phyloP scores from a whole-genome alignment of 2,329 filamentous ascomycete species.

The Aspergillus awamori region DNA sequence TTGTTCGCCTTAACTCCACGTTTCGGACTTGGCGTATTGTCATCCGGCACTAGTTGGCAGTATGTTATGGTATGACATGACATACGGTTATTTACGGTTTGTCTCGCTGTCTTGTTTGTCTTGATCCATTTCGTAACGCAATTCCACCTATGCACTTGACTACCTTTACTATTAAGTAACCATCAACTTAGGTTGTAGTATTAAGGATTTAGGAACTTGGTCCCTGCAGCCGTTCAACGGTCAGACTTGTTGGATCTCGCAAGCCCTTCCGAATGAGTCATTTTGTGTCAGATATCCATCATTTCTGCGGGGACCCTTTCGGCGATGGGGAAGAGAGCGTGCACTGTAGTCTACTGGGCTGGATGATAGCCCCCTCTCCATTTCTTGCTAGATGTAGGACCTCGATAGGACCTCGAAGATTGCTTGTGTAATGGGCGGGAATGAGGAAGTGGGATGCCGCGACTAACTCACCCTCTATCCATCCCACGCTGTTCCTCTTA shows the following conservation, averaged over 20 bases:
- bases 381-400: no score
- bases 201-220: neutral
- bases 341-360: neutral
- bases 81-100: neutral
- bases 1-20: neutral
- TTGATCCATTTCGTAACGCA: neutral
- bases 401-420: no score
- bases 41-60: neutral
- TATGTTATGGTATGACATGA: neutral
- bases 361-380: no score
- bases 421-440: no score
- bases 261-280: neutral
- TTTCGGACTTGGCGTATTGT: neutral
- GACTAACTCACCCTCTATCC: no score
- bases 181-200: neutral
- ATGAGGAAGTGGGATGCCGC: no score
- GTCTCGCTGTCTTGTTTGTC: neutral
- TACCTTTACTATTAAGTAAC: no score
- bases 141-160: neutral
- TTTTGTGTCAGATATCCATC: neutral
- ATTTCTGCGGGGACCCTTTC: no score
- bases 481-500: neutral
- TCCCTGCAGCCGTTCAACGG: constrained; percentile 2
- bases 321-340: no score
- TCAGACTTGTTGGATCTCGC: neutral